phyloP scores from a whole-genome alignment of 768 basidiomycete genomes.

The Kwoniella europaea region DNA sequence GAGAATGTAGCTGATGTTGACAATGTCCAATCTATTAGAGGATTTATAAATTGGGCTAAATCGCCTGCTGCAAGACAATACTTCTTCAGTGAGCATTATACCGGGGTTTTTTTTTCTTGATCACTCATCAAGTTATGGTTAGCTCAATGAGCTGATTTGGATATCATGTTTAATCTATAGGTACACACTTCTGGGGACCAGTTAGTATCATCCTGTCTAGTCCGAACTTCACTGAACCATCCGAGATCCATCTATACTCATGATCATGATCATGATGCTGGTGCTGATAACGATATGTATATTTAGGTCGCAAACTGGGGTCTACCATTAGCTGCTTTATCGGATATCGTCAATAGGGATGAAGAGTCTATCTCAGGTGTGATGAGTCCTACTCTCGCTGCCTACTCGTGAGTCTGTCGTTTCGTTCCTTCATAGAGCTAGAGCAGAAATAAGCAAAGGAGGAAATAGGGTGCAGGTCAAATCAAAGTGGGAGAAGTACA shows the following conservation, averaged over 20 bases:
- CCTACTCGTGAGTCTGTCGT: conserved; percentile 79
- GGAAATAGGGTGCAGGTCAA: neutral
- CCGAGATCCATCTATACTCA: neutral
- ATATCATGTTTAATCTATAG: conserved; percentile 60
- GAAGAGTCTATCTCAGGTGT: conserved; percentile 95
- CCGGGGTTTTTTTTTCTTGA: neutral
- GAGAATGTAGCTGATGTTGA: neutral
- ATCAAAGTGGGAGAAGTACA: neutral
- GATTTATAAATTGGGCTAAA: conserved; percentile 85
- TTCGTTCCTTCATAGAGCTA: neutral
- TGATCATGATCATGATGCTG: neutral
- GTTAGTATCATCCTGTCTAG: conserved; percentile 64
- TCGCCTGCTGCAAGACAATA: conserved; percentile 91
- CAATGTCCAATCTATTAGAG: conserved; percentile 34
- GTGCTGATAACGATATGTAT: neutral
- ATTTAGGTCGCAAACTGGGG: conserved; percentile 95
- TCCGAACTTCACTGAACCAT: neutral
- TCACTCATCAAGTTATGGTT: neutral
- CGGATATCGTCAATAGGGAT: conserved; percentile 83
- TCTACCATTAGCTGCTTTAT: conserved; percentile 86
- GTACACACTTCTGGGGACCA: conserved; percentile 98
- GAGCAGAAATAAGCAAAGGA: neutral
- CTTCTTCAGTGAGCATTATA: conserved; percentile 78
- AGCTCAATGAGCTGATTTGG: conserved; percentile 21
- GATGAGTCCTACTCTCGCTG: conserved; percentile 88